Evolutionary conservation across 1,284 basidiomycete genomes (phyloP).

Genomic region (Ceratobasidium sp.): DNA sequence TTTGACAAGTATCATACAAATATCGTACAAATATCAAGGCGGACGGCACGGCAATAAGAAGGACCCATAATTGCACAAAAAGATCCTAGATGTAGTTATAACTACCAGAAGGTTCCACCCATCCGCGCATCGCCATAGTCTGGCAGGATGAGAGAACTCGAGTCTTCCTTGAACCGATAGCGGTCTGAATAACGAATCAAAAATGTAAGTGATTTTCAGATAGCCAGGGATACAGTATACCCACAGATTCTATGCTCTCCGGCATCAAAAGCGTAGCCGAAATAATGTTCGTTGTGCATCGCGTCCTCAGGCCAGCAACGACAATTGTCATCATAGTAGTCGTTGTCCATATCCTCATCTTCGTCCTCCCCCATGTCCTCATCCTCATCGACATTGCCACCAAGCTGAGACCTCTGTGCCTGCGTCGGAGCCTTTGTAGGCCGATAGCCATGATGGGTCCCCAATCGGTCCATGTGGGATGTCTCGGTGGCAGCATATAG

Average conservation of each 20-base stretch:
- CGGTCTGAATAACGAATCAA: neutral
- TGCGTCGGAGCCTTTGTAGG: neutral
- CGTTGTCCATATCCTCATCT: constrained; percentile 9
- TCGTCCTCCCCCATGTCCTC: constrained; percentile 8
- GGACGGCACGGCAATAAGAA: too few species aligned
- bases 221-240: neutral
- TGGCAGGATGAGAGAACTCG: too few species aligned
- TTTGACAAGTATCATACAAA: too few species aligned
- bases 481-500: constrained; percentile 18
- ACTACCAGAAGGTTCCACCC: too few species aligned
- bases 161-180: constrained; percentile 13
- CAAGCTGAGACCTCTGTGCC: neutral
- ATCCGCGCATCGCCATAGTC: too few species aligned
- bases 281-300: constrained; percentile 5
- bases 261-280: constrained; percentile 9
- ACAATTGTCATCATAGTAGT: neutral
- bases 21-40: too few species aligned
- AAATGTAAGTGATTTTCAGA: neutral
- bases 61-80: too few species aligned
- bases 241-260: constrained; percentile 28
- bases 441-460: constrained; percentile 17
- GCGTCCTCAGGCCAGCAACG: constrained; percentile 4
- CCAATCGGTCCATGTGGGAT: constrained; percentile 4
- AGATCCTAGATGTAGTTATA: too few species aligned
- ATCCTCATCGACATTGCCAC: neutral